These are phyloP conservation scores for Perkinsela sp. DNA, from an alignment of 208 protist species.

Conservation along the genomic window DNA sequence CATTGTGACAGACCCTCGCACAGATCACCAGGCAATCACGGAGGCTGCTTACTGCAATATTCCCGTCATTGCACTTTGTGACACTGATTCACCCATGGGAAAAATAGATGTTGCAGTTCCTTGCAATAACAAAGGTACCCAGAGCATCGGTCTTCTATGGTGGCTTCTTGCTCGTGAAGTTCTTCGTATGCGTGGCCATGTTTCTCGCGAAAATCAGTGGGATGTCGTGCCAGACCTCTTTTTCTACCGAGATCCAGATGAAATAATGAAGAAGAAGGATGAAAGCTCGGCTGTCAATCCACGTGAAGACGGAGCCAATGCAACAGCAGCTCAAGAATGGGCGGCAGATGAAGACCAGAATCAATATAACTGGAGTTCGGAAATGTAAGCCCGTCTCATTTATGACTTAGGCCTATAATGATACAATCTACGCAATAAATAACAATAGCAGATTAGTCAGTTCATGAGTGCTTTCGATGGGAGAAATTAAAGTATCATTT, in stretches of 20 bases:
- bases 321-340: not conserved
- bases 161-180: slow-evolving; percentile 95
- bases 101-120: slow-evolving; percentile 95
- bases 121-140: slow-evolving; percentile 78
- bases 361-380: slow-evolving; percentile 1
- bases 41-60: slow-evolving; percentile 96
- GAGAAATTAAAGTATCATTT: too few species aligned
- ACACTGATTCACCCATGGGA: slow-evolving; percentile 82
- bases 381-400: not conserved
- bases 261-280: slow-evolving; percentile 49
- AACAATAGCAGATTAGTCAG: too few species aligned
- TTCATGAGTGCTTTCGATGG: too few species aligned
- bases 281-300: slow-evolving; percentile 9
- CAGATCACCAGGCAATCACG: slow-evolving; percentile 79
- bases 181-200: slow-evolving; percentile 68
- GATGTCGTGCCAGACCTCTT: slow-evolving; percentile 97
- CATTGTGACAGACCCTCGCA: slow-evolving; percentile 83
- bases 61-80: slow-evolving; percentile 92
- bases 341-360: not conserved
- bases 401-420: too few species aligned
- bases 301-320: not conserved
- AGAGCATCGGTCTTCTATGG: slow-evolving; percentile 92
- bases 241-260: slow-evolving; percentile 89
- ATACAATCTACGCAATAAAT: too few species aligned
- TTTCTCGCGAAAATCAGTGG: slow-evolving; percentile 74